Evolutionary conservation across 495 filamentous ascomycete species (phyloP), one percentile per base, ranked within the genome.

Genomic region (Jackrogersella minutella): DNA sequence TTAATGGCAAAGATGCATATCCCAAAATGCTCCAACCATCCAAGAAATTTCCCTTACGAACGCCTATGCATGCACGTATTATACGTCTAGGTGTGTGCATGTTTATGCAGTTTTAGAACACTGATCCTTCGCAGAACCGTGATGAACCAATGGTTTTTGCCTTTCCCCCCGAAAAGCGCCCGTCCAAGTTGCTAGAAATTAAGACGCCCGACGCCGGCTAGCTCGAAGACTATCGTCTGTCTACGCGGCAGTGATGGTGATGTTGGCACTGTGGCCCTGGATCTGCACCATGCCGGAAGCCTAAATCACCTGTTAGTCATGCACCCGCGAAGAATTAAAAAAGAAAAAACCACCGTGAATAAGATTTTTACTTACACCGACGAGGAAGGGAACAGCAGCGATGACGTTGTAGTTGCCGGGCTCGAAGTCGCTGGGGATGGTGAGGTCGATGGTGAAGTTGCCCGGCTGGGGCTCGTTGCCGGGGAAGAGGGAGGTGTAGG

Each of bases 341-440:
- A n/a, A n/a, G n/a, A n/a, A n/a, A n/a, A n/a, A n/a, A n/a, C n/a
- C n/a, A n/a, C n/a, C n/a, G n/a, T n/a, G n/a, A n/a, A n/a, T n/a
- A n/a, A n/a, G n/a, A n/a, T n/a, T n/a, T n/a, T n/a, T 16, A 68
- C 71, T 69, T 46, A 74, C 71, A 37, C 71, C 71, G 56, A 74
- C 71, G 36, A 74, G 71, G 11, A 60, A 74, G 13, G 71, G 71
- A 46, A 74, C 60, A 5, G 68, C 83, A 21, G 79, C 83, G 33
- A 81, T 75, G 16, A 86, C 74, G 9, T 84, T 71, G 69, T 83
- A 86, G 64, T 84, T 76, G 41, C 83, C 83, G 3, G 80, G 22
- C 7, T 73, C 24, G 43, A 82, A 66, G 71, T 73, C 66, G 5
- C 70, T 53, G 30, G 83, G 83, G 69, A 85, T 81, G 22, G 64